Base-by-base conservation (phyloP, 768 basidiomycete species). In the Lepiota brunneoincarnata region DNA sequence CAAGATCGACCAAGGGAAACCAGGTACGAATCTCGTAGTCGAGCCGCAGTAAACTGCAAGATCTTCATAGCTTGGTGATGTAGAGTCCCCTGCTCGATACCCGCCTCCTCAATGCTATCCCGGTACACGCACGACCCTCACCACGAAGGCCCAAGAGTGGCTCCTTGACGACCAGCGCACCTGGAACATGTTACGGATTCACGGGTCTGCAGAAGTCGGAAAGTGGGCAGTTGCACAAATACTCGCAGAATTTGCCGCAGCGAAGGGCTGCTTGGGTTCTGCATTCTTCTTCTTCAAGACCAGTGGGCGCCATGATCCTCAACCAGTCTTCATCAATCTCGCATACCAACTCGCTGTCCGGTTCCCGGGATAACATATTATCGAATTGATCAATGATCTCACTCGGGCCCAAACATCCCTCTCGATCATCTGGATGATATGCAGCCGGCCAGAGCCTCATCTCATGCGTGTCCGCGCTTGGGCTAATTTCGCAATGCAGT, bases 1-100 rank as follows among this genome's bases (percentile, higher is more conserved):
- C n/a, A n/a, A n/a, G n/a, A n/a, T n/a, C n/a, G n/a, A n/a, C n/a
- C n/a, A n/a, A n/a, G n/a, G n/a, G n/a, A n/a, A n/a, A n/a, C n/a
- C n/a, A n/a, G n/a, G n/a, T n/a, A n/a, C n/a, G n/a, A n/a, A n/a
- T n/a, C n/a, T n/a, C n/a, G n/a, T n/a, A n/a, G n/a, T n/a, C n/a
- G n/a, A n/a, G n/a, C n/a, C n/a, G n/a, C n/a, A n/a, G n/a, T n/a
- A n/a, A n/a, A n/a, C n/a, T n/a, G n/a, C n/a, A n/a, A n/a, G n/a
- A n/a, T n/a, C n/a, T n/a, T n/a, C n/a, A n/a, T n/a, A n/a, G n/a
- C n/a, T n/a, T 31, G 15, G 14, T 34, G 21, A 28, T n/a, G 1
- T 36, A 59, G 59, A 14, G 59, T 64, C 55, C 58, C 56, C 40
- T 56, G 59, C 2, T 44, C 37, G 40, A 56, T 57, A 17, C 15